Evolutionary conservation across 768 basidiomycete genomes (phyloP).

Genomic region (Lactifluus piperatus): DNA sequence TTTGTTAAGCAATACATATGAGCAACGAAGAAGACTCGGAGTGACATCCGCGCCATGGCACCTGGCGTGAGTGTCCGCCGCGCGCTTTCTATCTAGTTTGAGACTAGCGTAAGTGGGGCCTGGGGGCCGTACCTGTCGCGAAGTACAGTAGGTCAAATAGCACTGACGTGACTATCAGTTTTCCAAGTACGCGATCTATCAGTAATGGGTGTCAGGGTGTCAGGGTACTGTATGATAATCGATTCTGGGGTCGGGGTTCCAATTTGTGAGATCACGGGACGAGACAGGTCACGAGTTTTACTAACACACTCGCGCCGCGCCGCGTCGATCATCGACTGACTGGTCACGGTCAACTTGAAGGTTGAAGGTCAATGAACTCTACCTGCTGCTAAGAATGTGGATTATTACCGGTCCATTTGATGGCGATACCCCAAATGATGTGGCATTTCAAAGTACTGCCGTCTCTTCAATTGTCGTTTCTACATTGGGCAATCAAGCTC

Average conservation of each 20-base stretch:
- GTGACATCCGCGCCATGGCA: too few relatives aligned
- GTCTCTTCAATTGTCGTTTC: not conserved
- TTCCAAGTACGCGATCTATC: not conserved
- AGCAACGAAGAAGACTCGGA: not conserved
- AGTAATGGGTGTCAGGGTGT: too few relatives aligned
- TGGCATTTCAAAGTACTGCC: slow-evolving; percentile 34
- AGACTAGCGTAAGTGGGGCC: too few relatives aligned
- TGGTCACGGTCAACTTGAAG: too few relatives aligned
- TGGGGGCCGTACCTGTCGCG: not conserved
- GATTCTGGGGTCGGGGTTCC: too few relatives aligned
- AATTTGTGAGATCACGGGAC: too few relatives aligned
- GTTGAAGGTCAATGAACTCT: too few relatives aligned
- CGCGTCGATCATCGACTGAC: not conserved
- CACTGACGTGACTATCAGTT: not conserved
- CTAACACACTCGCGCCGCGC: not conserved
- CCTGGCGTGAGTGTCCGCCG: too few relatives aligned
- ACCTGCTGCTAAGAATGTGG: slow-evolving; percentile 37
- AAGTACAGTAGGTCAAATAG: not conserved
- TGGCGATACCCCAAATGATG: slow-evolving; percentile 29
- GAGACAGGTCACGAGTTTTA: not conserved
- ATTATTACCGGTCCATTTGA: slow-evolving; percentile 48
- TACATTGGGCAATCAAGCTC: not conserved
- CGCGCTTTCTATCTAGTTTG: too few relatives aligned
- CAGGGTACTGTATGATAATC: too few relatives aligned
- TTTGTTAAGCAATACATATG: not conserved